Evolutionary conservation across 163 green algal species (phyloP), one percentile per base, ranked within the genome.

Genomic region (Scenedesmus sp.): DNA sequence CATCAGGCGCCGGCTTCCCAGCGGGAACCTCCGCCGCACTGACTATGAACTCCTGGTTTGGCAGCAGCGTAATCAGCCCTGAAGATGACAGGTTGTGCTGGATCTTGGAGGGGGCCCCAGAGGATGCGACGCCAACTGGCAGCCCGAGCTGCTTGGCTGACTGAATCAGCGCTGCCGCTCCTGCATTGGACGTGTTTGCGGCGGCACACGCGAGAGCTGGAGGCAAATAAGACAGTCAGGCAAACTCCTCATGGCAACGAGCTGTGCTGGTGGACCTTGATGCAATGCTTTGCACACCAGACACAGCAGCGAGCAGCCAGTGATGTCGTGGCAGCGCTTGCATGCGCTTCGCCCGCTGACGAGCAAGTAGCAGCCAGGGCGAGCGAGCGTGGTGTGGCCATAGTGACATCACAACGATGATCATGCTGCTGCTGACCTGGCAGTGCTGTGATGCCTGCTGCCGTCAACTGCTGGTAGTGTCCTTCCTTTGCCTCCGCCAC

Each of bases 1-100:
- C 94, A 68, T 98, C 96, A 0, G 96, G 96, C 9, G 94, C 94
- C 13, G 96, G 96, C 91, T 97, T 97, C 79, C 96, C 96, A 18
- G 88, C 84, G 22, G 59, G 59, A 70, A 97, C 96, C 44, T 95
- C 89, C 40, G 94, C 91, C 6, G 96, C 93, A 7, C 88, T 94
- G 10, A 95, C 94, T 42, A 95, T 89, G 6, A 90, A 89, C 46
- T 91, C 37, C 1, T 68, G 46, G 15, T 93, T 83, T 10, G 59
- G 59, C 33, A 96, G 83, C 26, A 95, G 87, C 0, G 83, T 49
- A n/a, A 59, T 53, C 53, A 96, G 91, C 15, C 93, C 92, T 65
- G 87, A 88, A 35, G 61, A 81, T 30, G 35, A 30, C 22, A 96
- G 90, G 92, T 96, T 96, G 86, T 79, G 89, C 44, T 79, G 53